Base-by-base conservation (phyloP, 345 rosid genomes). In the Arabis alpina region DNA sequence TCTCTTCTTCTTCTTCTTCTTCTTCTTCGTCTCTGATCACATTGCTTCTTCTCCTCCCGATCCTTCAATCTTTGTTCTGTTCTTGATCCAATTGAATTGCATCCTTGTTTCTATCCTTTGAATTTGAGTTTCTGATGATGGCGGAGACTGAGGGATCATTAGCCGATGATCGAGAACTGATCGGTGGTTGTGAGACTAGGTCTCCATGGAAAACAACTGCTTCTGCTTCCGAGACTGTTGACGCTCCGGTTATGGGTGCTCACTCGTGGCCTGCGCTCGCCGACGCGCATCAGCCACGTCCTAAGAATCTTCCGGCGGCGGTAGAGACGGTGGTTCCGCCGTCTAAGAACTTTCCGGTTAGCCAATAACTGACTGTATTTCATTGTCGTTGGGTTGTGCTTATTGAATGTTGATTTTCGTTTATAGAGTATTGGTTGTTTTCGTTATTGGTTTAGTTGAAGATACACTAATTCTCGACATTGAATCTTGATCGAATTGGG, bases 191-290 rank as follows among this genome's bases (percentile, higher is more conserved):
- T 51, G 83, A 70, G 54, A 77, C 82, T 9, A 86, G 81, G 88
- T 91, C 94, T 12, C 94, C 96, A 0, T 93, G 96, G 98, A 90
- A 88, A 76, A 85, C 87, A 10, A 83, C 90, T 12, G 74, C 72
- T 39, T 64, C 82, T 52, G 65, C 65, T 14, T 54, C 64, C 1
- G 72, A 66, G 15, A 73, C 57, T 15, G 81, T 63, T 13, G 98
- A 83, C 45, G 85, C 87, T 73, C 79, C 89, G 2, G 92, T 86
- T 41, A 86, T 87, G 88, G 86, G 90, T 5, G 82, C 87, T 47
- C 87, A 88, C 56, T 80, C 92, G 9, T 90, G 98, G 98, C 98
- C 97, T 14, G 91, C 97, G 3, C 94, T 93, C 23, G 79, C 84
- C 39, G 91, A 86, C 49, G 86, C 86, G 8, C 96, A 83, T 13